Conservation (phyloP, 148 eudicot species). For the Arbutus unedo region DNA sequence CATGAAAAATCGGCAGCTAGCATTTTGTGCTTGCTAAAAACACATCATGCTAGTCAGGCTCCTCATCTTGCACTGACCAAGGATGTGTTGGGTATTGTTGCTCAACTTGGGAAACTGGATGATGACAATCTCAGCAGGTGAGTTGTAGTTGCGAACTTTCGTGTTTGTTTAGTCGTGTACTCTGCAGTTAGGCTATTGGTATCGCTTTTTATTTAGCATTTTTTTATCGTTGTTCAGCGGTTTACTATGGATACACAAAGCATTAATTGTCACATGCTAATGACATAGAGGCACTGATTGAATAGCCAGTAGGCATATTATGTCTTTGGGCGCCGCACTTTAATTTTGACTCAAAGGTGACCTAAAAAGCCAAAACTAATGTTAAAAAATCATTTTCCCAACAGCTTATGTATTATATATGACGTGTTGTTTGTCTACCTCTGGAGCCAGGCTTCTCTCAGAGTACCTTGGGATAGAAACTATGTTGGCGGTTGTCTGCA, state of each 20-base stretch:
- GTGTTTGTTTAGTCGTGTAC: not conserved
- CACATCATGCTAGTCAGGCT: constrained; percentile 35
- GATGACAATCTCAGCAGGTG: constrained; percentile 85
- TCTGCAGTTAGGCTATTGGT: not conserved
- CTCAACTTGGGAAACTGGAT: constrained; percentile 64
- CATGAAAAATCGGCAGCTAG: constrained; percentile 72
- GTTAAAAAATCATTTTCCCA: not conserved
- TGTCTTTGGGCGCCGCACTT: not conserved
- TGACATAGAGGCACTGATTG: not conserved
- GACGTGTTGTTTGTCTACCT: constrained; percentile 7
- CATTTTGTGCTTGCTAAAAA: constrained; percentile 46
- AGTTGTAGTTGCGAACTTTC: constrained; percentile 11
- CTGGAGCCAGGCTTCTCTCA: constrained; percentile 57
- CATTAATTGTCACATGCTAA: not conserved
- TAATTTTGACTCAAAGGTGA: not conserved
- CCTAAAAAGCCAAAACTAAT: not conserved
- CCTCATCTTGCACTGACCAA: constrained; percentile 32
- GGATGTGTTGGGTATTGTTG: constrained; percentile 79
- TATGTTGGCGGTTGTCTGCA: constrained; percentile 79
- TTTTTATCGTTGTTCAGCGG: not conserved
- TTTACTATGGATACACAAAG: not conserved
- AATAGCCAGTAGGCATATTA: not conserved
- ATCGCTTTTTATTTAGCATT: not conserved
- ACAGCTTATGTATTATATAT: not conserved
- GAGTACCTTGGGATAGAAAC: constrained; percentile 65